Base-by-base conservation (phyloP, 495 filamentous ascomycete genomes). In the Daldinia bambusicola region DNA sequence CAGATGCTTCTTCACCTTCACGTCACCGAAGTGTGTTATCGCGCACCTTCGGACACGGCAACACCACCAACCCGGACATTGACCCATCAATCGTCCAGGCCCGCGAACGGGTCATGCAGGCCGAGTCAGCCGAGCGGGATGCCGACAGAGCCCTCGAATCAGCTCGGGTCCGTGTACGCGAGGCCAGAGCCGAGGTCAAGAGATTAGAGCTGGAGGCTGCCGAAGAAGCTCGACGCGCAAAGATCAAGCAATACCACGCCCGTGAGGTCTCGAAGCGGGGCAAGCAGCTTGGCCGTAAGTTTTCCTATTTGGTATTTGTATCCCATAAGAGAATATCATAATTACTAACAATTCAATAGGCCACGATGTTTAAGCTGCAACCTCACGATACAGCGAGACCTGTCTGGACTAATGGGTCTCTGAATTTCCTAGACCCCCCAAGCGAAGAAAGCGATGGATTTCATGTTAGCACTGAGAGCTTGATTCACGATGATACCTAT, bases 241-340 rank as follows among this genome's bases (percentile, higher is more conserved):
- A 86, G 81, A 87, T 90, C 51, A 92, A 92, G 84, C 86, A 89
- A 73, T 82, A 84, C 64, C 85, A 91, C 69, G 89, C 88, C 0
- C 85, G 81, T 62, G 81, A 83, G 63, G 85, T 92, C 22, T 86
- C 85, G 32, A 90, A 90, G 86, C 79, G 88, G 30, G 89, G 85
- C n/a, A 86, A 88, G 81, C 82, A 84, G 14, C 84, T 91, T 70
- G 89, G 89, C 31, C 85, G 89, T 89, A 83, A 75, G 88, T 83
- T 83, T 32, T 16, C 13, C 2, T 13, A 40, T 38, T 2, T 10
- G 14, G 31, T 38, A 4, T 0, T 4, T 4, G 22, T 48, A 1
- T 48, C 6, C 22, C 12, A 13, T 14, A 40, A 4, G 37, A 14
- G 0, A 9, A 9, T 22, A 8, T 48, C 4, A 5, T 52, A n/a